A percentile compares a stretch with the other conserved stretches of the same genome.
phyloP scores from a whole-genome alignment of 2,329 filamentous ascomycete species.

The Thelonectria olida region DNA sequence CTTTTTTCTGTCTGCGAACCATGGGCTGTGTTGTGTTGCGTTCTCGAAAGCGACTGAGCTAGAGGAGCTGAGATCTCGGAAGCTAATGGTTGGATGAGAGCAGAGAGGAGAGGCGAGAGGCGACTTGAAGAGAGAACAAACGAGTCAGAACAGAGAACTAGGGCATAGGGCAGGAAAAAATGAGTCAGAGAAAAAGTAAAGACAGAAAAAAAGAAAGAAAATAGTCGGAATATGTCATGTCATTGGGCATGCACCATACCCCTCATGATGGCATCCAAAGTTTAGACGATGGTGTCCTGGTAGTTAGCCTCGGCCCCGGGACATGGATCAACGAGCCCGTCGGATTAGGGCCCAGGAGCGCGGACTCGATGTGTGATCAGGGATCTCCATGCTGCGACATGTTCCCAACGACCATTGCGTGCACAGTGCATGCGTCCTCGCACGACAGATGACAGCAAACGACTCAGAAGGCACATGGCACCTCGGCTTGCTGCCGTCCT shows the following conservation, averaged over 20 bases:
- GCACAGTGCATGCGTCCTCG: slow-evolving; percentile 5
- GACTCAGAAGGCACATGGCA: neutral
- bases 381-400: slow-evolving; percentile 9
- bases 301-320: slow-evolving; percentile 1
- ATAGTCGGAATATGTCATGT: slow-evolving; percentile 7
- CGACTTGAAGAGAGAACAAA: neutral
- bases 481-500: neutral
- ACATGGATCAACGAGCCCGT: neutral
- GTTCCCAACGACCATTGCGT: neutral
- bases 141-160: neutral
- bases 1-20: slow-evolving; percentile 7
- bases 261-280: neutral
- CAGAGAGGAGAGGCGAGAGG: neutral
- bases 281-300: neutral
- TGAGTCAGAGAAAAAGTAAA: neutral
- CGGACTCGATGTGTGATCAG: slow-evolving; percentile 6
- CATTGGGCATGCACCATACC: slow-evolving; percentile 21
- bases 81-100: slow-evolving; percentile 8
- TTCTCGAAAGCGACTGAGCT: slow-evolving; percentile 1
- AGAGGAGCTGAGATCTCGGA: slow-evolving; percentile 4
- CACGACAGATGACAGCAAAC: neutral
- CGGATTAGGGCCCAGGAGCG: slow-evolving; percentile 1
- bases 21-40: neutral
- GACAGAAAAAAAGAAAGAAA: slow-evolving; percentile 13
- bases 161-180: neutral